Conservation (phyloP, 2,329 filamentous ascomycete species). For the Fusarium musae region DNA sequence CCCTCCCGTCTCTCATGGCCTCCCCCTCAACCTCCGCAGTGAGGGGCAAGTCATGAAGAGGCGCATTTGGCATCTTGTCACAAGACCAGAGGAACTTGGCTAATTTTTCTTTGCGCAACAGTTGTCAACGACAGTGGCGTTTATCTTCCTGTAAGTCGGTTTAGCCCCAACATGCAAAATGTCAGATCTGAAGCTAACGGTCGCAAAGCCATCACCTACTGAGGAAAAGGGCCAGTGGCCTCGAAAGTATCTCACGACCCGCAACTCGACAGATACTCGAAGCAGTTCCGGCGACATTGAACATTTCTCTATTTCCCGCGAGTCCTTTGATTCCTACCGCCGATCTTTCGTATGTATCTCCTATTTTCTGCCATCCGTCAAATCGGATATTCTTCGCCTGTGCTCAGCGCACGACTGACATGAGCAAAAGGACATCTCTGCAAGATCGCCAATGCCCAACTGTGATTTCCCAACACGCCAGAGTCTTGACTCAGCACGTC, state of each 20-base stretch:
- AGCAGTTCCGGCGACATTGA: slow-evolving; percentile 84
- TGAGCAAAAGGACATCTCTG: slow-evolving; percentile 81
- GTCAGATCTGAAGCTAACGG: slow-evolving; percentile 15
- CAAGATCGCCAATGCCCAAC: slow-evolving; percentile 78
- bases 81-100: slow-evolving; percentile 40
- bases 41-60: slow-evolving; percentile 23
- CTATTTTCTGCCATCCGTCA: background rate
- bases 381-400: background rate
- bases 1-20: slow-evolving; percentile 22
- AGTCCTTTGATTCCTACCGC: slow-evolving; percentile 96
- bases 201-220: slow-evolving; percentile 79
- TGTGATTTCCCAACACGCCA: slow-evolving; percentile 73
- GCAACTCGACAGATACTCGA: slow-evolving; percentile 64
- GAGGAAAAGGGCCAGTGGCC: slow-evolving; percentile 87
- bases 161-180: background rate
- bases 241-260: slow-evolving; percentile 62
- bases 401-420: slow-evolving; percentile 31
- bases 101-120: slow-evolving; percentile 53
- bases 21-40: slow-evolving; percentile 4
- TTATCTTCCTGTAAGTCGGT: slow-evolving; percentile 81
- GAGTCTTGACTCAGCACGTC: slow-evolving; percentile 81
- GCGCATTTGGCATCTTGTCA: slow-evolving; percentile 35
- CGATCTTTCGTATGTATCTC: slow-evolving; percentile 83
- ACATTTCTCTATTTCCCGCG: slow-evolving; percentile 92
- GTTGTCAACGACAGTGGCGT: slow-evolving; percentile 97